Base-by-base conservation (phyloP, 2,329 filamentous ascomycete species). In the Drechslerella stenobrocha region DNA sequence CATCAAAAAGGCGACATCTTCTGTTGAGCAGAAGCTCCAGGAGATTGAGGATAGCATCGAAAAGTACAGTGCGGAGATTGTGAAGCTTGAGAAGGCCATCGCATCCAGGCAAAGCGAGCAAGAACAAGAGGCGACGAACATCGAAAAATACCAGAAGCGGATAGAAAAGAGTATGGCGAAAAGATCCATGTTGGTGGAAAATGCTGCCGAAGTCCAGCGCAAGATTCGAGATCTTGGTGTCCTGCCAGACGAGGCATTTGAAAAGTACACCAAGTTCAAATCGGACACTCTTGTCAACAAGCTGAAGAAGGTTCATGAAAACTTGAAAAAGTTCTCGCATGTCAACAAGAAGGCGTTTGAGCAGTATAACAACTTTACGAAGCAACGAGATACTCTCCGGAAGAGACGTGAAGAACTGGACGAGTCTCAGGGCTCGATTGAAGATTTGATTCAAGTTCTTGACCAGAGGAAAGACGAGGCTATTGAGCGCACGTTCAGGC, bases 311-410 rank as follows among this genome's bases (percentile, higher is more conserved):
- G 90, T 92, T 74, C 95, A 95, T 70, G 89, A 96, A 73, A 86
- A 88, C 0, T 81, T 97, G 56, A 97, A 97, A 79, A 96, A 96
- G 76, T 97, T 93, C 79, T 90, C 90, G 57, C 90, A 96, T 74
- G 91, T 98, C 78, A 98, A 98, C 83, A 98, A 97, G 79, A 97
- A 98, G 79, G 93, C 93, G 0, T 96, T 97, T 75, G 95, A 98
- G 77, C 93, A 98, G 76, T 98, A 97, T 80, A 95, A 92, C 79
- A 95, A 87, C 78, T 98, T 97, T 76, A 96, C 92, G 5, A 88
- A 86, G 51, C 90, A 96, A 77, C 87, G 95, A 60, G 91, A 96
- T 70, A 87, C 87, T 20, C 81, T 98, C 15, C 88, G 88, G 50
- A 87, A 88, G 74, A 87, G 93, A 72, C 85, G 92, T 50, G 84